Percentiles rank a stretch among this genome's conserved stretches.
Evolutionary conservation across 2,329 filamentous ascomycete genomes (phyloP).

Genomic region (Metarhizium robertsii): DNA sequence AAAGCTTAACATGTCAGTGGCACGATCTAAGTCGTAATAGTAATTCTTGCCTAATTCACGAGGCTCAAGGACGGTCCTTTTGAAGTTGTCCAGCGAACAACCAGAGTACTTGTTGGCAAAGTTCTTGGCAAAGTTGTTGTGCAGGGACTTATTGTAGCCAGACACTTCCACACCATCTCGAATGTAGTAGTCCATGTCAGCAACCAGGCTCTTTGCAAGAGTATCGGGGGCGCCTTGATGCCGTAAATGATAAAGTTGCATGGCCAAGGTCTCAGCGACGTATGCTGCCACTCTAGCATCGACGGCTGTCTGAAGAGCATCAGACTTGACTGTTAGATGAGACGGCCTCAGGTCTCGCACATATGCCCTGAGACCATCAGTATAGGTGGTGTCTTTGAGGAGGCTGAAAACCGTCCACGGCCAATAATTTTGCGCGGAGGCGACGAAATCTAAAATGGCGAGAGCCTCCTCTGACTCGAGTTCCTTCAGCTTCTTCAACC

Average conservation of each 20-base stretch:
- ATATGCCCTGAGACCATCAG: slow-evolving; percentile 63
- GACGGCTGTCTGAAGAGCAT: slow-evolving; percentile 47
- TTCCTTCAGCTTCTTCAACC: slow-evolving; percentile 55
- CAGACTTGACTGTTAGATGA: slow-evolving; percentile 41
- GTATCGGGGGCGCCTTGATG: slow-evolving; percentile 59
- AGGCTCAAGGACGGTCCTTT: slow-evolving; percentile 59
- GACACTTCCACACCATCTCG: slow-evolving; percentile 70
- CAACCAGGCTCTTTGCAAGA: slow-evolving; percentile 62
- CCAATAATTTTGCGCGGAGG: slow-evolving; percentile 88
- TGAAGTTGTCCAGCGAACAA: slow-evolving; percentile 68
- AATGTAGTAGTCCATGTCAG: slow-evolving; percentile 70
- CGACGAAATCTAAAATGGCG: slow-evolving; percentile 77
- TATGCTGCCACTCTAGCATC: slow-evolving; percentile 69
- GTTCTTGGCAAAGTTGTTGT: slow-evolving; percentile 77
- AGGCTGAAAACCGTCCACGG: slow-evolving; percentile 83
- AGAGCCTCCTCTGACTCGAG: slow-evolving; percentile 58
- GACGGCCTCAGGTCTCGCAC: slow-evolving; percentile 49
- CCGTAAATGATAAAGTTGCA: slow-evolving; percentile 80
- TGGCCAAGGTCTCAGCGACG: slow-evolving; percentile 78
- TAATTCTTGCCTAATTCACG: slow-evolving; percentile 64
- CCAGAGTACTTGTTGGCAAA: slow-evolving; percentile 69
- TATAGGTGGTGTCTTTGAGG: slow-evolving; percentile 63
- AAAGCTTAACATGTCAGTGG: slow-evolving; percentile 64
- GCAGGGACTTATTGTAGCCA: slow-evolving; percentile 79
- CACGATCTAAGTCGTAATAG: slow-evolving; percentile 74